These are phyloP conservation scores for Colletotrichum sp. DNA, from an alignment of 2,329 filamentous ascomycete species.

Conservation along the genomic window DNA sequence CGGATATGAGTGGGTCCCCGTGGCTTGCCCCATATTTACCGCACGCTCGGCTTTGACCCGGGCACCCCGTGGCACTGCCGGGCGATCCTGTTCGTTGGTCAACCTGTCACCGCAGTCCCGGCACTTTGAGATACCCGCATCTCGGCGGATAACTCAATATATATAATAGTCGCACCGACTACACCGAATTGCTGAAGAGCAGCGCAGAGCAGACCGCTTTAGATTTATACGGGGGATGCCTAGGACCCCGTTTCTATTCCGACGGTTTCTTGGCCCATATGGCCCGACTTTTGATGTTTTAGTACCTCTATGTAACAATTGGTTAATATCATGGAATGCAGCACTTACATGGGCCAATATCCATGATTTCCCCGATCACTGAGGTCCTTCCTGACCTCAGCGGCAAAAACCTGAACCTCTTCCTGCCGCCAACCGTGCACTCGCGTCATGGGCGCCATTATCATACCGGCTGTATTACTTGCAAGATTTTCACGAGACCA, in stretches of 20 bases:
- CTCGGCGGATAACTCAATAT: not conserved
- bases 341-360: constrained; percentile 8
- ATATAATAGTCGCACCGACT: not conserved
- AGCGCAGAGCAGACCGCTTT: not conserved
- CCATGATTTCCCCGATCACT: not conserved
- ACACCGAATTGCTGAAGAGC: not conserved
- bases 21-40: not conserved
- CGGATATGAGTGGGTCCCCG: not conserved
- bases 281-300: not conserved
- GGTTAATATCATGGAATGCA: not conserved
- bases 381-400: constrained; percentile 26
- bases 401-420: constrained; percentile 29
- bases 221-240: not conserved
- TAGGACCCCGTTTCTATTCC: not conserved
- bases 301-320: rapidly evolving
- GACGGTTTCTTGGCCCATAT: not conserved
- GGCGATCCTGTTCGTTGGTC: not conserved
- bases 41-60: not conserved
- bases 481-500: constrained; percentile 34
- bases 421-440: constrained; percentile 38
- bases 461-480: constrained; percentile 36
- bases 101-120: not conserved
- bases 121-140: not conserved
- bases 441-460: constrained; percentile 40
- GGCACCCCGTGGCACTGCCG: not conserved